These are phyloP conservation scores for Staphylotrichum longicolle DNA, from an alignment of 495 filamentous ascomycete genomes.

Conservation along the genomic window DNA sequence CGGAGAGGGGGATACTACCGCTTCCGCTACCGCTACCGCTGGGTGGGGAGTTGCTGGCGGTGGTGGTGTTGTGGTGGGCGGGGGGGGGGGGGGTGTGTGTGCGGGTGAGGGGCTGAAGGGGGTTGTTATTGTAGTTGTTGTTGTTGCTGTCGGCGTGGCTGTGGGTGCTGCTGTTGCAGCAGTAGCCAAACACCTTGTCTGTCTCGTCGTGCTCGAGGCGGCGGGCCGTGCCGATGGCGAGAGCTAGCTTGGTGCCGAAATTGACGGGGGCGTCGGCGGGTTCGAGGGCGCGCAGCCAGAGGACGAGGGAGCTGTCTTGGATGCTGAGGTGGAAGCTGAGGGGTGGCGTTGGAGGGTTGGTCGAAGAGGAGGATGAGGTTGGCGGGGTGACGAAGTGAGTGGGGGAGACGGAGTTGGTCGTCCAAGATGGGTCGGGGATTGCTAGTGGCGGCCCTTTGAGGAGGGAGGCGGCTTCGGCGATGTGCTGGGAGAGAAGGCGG, in stretches of 20 bases:
- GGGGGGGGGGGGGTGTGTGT: not conserved
- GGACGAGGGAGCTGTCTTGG: slow-evolving; percentile 71
- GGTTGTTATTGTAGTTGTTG: not conserved
- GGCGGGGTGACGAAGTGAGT: slow-evolving; percentile 37
- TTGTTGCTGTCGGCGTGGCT: not conserved
- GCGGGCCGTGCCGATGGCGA: slow-evolving; percentile 57
- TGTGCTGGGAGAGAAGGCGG: slow-evolving; percentile 69
- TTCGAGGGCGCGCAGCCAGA: slow-evolving; percentile 78
- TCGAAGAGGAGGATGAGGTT: slow-evolving; percentile 39
- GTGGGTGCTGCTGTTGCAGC: slow-evolving; percentile 18
- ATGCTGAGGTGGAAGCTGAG: slow-evolving; percentile 75
- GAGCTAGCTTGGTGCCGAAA: slow-evolving; percentile 50
- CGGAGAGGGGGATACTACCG: slow-evolving; percentile 6
- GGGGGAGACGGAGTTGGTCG: slow-evolving; percentile 37
- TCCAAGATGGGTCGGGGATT: slow-evolving; percentile 38
- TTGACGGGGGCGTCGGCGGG: slow-evolving; percentile 50
- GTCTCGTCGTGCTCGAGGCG: slow-evolving; percentile 78
- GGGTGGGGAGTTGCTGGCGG: not conserved
- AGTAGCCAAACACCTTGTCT: slow-evolving; percentile 61
- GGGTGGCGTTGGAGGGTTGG: slow-evolving; percentile 46
- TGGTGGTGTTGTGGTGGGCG: slow-evolving; percentile 8
- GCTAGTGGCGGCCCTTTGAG: slow-evolving; percentile 56
- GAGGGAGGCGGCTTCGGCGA: slow-evolving; percentile 62
- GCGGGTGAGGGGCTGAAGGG: too few species aligned
- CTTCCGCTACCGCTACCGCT: too few species aligned